Evolutionary conservation across 2,329 filamentous ascomycete genomes (phyloP), one percentile per base, ranked within the genome.

Genomic region (Botrytis hyacinthi): DNA sequence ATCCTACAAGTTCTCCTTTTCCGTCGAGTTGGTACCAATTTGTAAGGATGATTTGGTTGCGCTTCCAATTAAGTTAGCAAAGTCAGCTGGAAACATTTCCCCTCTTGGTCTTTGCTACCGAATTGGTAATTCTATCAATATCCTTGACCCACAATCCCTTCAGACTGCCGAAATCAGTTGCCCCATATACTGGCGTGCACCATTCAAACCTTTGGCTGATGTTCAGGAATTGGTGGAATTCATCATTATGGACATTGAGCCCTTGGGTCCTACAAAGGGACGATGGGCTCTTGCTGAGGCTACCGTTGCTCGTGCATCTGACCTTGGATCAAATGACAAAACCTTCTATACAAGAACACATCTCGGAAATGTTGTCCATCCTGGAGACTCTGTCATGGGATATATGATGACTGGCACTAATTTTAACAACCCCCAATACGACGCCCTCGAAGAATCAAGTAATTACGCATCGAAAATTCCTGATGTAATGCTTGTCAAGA

Each of bases 31-130:
- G 67, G 91, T 98, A 40, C 96, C 96, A 1, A 94, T 99, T 68
- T 98, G 96, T 86, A 97, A 98, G 83, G 96, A 99, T 79, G 96
- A 99, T 81, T 86, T 99, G 42, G 93, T 99, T n/a, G 95, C 93
- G 1, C 85, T 99, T 51, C 96, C 96, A 0, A 90, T 97, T 76
- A 94, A 94, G 78, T 86, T 98, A 74, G 96, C 96, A 22, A 96
- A 94, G 82, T 90, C 91, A 73, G 86, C 92, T 70, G 95, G 96
- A 76, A 98, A 97, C 82, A 97, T 98, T 79, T 88, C 90, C 2
- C 96, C 96, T 4, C 86, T 99, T 54, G 89, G 92, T 1, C 86
- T 99, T 54, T 98, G 96, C 85, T 89, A 95, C 82, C 89, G 93
- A 77, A 91, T 99, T 72, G 95, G 96, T 76, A 98, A 95, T 4